Evolutionary conservation across 1,284 basidiomycete genomes (phyloP), one percentile per base, ranked within the genome.

Genomic region (Xanthoconium separans): DNA sequence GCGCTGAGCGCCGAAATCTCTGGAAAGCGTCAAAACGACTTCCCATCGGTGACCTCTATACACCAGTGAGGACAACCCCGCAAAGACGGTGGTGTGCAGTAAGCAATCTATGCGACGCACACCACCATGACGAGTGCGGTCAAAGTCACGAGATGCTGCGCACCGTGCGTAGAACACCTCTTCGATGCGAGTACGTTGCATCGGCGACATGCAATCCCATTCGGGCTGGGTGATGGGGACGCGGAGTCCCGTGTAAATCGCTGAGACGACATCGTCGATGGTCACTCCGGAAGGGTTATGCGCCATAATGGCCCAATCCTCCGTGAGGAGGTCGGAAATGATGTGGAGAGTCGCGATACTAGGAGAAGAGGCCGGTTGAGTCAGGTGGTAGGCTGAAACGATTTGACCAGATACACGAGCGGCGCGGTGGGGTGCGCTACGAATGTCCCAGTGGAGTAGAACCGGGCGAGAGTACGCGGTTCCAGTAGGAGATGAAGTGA

Each of bases 101-200:
- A 83, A 59, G 59, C 73, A 79, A 48, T 83, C 81, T 16, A 75
- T 64, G 40, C 81, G 70, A 59, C 75, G 65, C 4, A 82, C 68
- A 4, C 81, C 81, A 7, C 65, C 65, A 11, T 61, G 56, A 20
- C 73, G 73, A 18, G 71, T 64, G 42, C 58, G 63, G 11, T 60
- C 58, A 22, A 72, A 72, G 54, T 71, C 30, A 40, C 74, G 64
- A 3, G 61, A 58, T 2, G 75, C 68, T 9, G 53, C 54, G 41
- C 71, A 79, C 13, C 81, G 77, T 16, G 64, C 59, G 37, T 79
- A 72, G 54, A 77, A 82, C 3, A 71, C 66, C 2, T 56, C 50
- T 42, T 72, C 68, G 53, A 79, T 69, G 47, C 75, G 74, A 11
- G 66, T 51, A 31, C 71, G 74, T 45, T 83, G 76, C 48, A 72